Evolutionary conservation across 1,139 yeast genomes (phyloP).

Genomic region (Sporopachydermia cereana): DNA sequence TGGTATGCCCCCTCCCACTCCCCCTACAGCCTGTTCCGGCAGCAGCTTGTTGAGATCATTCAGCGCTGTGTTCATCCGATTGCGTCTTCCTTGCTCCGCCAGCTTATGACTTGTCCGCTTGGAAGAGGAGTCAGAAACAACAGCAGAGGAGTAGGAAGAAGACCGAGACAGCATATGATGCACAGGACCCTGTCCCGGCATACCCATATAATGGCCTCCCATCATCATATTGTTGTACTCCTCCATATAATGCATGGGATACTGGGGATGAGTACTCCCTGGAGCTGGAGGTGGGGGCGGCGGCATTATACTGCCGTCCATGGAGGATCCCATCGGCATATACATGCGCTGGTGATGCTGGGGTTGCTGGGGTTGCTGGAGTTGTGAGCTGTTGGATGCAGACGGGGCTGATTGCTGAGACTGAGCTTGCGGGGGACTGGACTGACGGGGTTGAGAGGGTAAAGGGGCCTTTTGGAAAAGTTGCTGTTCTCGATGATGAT

Average conservation of each 20-base stretch:
- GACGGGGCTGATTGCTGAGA: constrained; percentile 13
- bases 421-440: constrained; percentile 10
- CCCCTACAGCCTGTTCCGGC: constrained; percentile 43
- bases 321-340: too few species aligned
- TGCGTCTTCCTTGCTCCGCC: constrained; percentile 93
- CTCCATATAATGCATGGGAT: constrained; percentile 7
- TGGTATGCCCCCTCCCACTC: constrained; percentile 34
- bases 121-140: constrained; percentile 27
- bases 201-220: constrained; percentile 23
- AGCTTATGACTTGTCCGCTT: constrained; percentile 68
- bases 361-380: constrained; percentile 7
- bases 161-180: constrained; percentile 30
- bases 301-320: constrained; percentile 11
- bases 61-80: constrained; percentile 80
- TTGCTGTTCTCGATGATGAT: constrained; percentile 8
- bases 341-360: constrained; percentile 8
- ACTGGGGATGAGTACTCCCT: too few species aligned
- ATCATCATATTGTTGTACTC: constrained; percentile 15
- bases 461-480: constrained; percentile 5
- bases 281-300: too few species aligned
- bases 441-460: constrained; percentile 9
- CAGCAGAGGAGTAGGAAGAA: constrained; percentile 27
- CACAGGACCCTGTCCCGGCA: constrained; percentile 24
- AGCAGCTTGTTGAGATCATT: constrained; percentile 59
- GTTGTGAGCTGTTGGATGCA: constrained; percentile 15